Evolutionary conservation across 805 yeast genomes (phyloP), one percentile per base, ranked within the genome.

Genomic region (Cyberlindnera lachancei): DNA sequence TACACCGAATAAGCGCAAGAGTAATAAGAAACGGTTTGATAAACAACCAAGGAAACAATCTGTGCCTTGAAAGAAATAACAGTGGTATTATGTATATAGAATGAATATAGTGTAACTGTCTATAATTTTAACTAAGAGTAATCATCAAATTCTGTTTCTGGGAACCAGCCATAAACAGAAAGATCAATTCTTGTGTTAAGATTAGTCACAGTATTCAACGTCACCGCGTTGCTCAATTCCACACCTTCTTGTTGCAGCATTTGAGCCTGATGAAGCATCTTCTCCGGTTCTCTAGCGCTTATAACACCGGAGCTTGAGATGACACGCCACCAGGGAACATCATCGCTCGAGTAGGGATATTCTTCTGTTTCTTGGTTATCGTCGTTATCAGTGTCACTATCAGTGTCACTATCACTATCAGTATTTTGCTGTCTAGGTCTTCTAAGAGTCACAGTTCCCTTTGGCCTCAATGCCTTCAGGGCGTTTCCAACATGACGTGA

Each of bases 401-500:
- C n/a, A n/a, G n/a, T n/a, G n/a, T n/a, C n/a, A n/a, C n/a, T n/a
- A n/a, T n/a, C n/a, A n/a, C n/a, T n/a, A n/a, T n/a, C n/a, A n/a
- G n/a, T n/a, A n/a, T n/a, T n/a, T n/a, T n/a, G n/a, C n/a, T n/a
- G n/a, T n/a, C n/a, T n/a, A n/a, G n/a, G n/a, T n/a, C n/a, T n/a
- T n/a, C n/a, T n/a, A n/a, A n/a, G n/a, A n/a, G n/a, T n/a, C n/a
- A 18, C 8, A 9, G 14, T 15, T 11, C 12, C 15, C 11, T 21
- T 28, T 4, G 19, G 22, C 1, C 66, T 63, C 11, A 74, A 59
- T 29, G 69, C 60, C 53, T 82, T 83, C 37, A 83, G 57, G 0
- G 87, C 71, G 20, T 69, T 67, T 0, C 94, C 94, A 1, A 82
- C 92, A 38, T 74, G 86, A 6, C 94, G 61, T 1, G 92, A 66